Percentiles rank a stretch among this genome's conserved stretches.
Evolutionary conservation across 1,139 yeast genomes (phyloP).

Genomic region (Kazachstania sp.): DNA sequence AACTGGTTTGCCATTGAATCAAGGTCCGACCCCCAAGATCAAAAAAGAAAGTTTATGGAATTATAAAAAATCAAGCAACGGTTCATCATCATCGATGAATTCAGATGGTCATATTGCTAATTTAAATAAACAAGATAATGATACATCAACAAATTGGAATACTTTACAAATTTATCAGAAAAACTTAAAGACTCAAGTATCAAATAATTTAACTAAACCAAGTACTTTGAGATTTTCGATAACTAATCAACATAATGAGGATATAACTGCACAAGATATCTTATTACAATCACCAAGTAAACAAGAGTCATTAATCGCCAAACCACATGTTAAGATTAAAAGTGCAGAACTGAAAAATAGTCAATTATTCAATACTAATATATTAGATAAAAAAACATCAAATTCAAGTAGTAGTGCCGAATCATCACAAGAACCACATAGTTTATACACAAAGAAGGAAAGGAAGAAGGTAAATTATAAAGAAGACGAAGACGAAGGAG

Average conservation of each 20-base stretch:
- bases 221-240: constrained; percentile 18
- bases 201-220: constrained; percentile 14
- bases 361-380: constrained; percentile 24
- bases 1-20: constrained; percentile 27
- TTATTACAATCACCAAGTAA: too few relatives aligned
- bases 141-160: neutral
- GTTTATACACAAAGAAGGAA: neutral
- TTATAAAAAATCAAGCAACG: constrained; percentile 12
- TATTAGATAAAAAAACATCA: constrained; percentile 5
- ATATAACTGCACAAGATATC: neutral
- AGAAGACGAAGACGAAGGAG: constrained; percentile 6
- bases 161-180: constrained; percentile 9
- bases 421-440: neutral
- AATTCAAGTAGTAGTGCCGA: neutral
- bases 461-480: constrained; percentile 8
- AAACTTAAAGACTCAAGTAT: constrained; percentile 16
- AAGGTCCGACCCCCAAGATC: constrained; percentile 26
- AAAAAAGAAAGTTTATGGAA: constrained; percentile 27
- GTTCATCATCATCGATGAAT: neutral
- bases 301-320: neutral
- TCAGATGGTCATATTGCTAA: constrained; percentile 1
- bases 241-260: constrained; percentile 2
- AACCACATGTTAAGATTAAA: constrained; percentile 14
- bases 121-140: neutral
- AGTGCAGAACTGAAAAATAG: constrained; percentile 18